Percentiles rank a stretch among this genome's conserved stretches.
Evolutionary conservation across 2,329 filamentous ascomycete genomes (phyloP).

Genomic region (Pseudogymnoascus sp.): DNA sequence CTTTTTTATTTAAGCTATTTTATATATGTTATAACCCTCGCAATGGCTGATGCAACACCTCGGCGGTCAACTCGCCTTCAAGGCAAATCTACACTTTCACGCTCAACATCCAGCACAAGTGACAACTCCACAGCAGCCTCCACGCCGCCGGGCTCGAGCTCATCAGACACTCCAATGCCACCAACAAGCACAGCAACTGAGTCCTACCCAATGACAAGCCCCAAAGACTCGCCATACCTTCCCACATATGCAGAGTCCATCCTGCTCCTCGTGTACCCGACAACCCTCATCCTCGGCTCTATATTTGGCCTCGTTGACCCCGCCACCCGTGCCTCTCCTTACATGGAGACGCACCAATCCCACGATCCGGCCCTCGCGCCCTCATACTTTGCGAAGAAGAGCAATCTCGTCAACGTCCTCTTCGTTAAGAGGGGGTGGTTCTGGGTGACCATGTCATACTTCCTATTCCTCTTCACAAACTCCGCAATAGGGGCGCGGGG

Average conservation of each 20-base stretch:
- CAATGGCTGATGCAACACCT: constrained; percentile 20
- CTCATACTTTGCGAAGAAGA: constrained; percentile 88
- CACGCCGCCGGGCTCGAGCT: constrained; percentile 13
- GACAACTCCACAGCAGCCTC: neutral
- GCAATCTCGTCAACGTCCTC: constrained; percentile 83
- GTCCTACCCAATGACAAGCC: constrained; percentile 14
- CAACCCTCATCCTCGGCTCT: constrained; percentile 71
- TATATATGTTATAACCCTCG: constrained; percentile 20
- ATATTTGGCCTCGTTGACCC: constrained; percentile 75
- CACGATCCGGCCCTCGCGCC: constrained; percentile 56
- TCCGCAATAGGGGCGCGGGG: constrained; percentile 43
- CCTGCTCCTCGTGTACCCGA: constrained; percentile 65
- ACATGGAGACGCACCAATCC: constrained; percentile 55
- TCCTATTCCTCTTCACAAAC: constrained; percentile 62
- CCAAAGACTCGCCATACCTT: constrained; percentile 47
- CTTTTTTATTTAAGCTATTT: constrained; percentile 2
- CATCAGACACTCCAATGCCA: constrained; percentile 9
- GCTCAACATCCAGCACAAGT: neutral
- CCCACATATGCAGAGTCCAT: constrained; percentile 62
- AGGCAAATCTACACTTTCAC: constrained; percentile 15
- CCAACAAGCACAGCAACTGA: constrained; percentile 3
- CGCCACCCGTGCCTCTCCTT: constrained; percentile 54
- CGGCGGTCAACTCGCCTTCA: constrained; percentile 24
- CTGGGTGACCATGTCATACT: constrained; percentile 75
- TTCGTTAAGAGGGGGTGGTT: constrained; percentile 96